Percentiles rank a stretch among this genome's conserved stretches.
phyloP scores from a whole-genome alignment of 257 asterid species.

The Plantago ovata region DNA sequence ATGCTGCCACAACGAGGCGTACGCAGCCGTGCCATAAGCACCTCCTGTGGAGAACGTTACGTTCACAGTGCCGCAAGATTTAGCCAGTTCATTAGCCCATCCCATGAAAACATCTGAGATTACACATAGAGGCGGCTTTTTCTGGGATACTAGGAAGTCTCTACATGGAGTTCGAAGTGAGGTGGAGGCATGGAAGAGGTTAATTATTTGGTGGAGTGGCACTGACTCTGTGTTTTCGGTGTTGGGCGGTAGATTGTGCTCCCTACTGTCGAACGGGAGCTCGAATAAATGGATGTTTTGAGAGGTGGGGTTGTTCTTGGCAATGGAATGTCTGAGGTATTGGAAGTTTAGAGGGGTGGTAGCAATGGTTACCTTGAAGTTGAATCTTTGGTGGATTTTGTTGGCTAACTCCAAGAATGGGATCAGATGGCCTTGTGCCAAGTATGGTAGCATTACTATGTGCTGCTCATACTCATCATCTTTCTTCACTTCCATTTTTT shows the following conservation, averaged over 20 bases:
- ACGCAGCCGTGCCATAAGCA: slow-evolving; percentile 83
- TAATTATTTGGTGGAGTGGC: slow-evolving; percentile 36
- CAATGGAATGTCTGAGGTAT: slow-evolving; percentile 44
- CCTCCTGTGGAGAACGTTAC: slow-evolving; percentile 74
- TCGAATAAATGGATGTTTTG: slow-evolving; percentile 31
- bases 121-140: slow-evolving; percentile 66
- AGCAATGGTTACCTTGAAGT: slow-evolving; percentile 52
- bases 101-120: slow-evolving; percentile 74
- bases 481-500: neutral
- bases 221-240: slow-evolving; percentile 73
- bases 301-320: slow-evolving; percentile 20
- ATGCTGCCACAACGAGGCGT: slow-evolving; percentile 60
- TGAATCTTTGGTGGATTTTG: slow-evolving; percentile 27
- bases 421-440: slow-evolving; percentile 72
- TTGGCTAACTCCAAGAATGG: slow-evolving; percentile 60
- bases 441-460: slow-evolving; percentile 61
- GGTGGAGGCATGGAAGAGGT: slow-evolving; percentile 43
- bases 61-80: slow-evolving; percentile 37
- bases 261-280: slow-evolving; percentile 50
- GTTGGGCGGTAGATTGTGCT: slow-evolving; percentile 66
- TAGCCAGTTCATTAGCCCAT: slow-evolving; percentile 71
- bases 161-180: slow-evolving; percentile 41
- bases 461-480: slow-evolving; percentile 23
- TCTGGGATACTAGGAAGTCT: slow-evolving; percentile 22
- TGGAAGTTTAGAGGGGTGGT: slow-evolving; percentile 52